Conservation (phyloP, 2,329 filamentous ascomycete species). For the Arthrobotrys entomopaga region DNA sequence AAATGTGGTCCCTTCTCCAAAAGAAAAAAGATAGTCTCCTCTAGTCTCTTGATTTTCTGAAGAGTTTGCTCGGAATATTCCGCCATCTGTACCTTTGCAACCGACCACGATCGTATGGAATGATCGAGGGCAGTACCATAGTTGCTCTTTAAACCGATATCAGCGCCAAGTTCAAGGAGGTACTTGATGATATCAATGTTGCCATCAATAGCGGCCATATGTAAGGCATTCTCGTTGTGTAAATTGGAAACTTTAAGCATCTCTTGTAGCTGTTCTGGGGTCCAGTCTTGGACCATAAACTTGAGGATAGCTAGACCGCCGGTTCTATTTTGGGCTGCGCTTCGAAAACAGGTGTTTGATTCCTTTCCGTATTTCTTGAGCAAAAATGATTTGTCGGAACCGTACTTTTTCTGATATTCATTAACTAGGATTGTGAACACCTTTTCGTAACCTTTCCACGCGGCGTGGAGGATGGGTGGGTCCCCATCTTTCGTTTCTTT, state of each 20-base stretch:
- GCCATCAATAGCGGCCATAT: conserved; percentile 51
- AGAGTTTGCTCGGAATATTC: conserved; percentile 25
- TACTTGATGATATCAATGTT: conserved; percentile 50
- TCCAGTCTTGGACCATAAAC: conserved; percentile 35
- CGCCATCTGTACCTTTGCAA: conserved; percentile 31
- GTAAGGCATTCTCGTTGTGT: conserved; percentile 53
- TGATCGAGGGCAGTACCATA: conserved; percentile 29
- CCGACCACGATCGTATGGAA: conserved; percentile 20
- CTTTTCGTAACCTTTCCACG: conserved; percentile 39
- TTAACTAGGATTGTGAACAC: conserved; percentile 38
- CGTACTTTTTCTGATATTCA: conserved; percentile 47
- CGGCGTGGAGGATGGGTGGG: conserved; percentile 20
- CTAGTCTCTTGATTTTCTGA: conserved; percentile 17
- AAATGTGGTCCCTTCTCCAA: conserved; percentile 37
- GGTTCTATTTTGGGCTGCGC: conserved; percentile 23
- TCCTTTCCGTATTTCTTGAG: conserved; percentile 25
- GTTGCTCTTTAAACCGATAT: conserved; percentile 34
- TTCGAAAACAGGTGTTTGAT: conserved; percentile 16
- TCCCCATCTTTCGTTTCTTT: conserved; percentile 35
- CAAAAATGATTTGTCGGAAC: conserved; percentile 31
- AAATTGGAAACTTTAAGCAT: conserved; percentile 24
- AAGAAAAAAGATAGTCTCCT: conserved; percentile 16
- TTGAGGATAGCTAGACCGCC: conserved; percentile 34
- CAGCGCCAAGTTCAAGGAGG: conserved; percentile 55
- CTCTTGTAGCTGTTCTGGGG: conserved; percentile 30